phyloP scores from a whole-genome alignment of 805 yeast species.

The Debaryomyces tyrocola region DNA sequence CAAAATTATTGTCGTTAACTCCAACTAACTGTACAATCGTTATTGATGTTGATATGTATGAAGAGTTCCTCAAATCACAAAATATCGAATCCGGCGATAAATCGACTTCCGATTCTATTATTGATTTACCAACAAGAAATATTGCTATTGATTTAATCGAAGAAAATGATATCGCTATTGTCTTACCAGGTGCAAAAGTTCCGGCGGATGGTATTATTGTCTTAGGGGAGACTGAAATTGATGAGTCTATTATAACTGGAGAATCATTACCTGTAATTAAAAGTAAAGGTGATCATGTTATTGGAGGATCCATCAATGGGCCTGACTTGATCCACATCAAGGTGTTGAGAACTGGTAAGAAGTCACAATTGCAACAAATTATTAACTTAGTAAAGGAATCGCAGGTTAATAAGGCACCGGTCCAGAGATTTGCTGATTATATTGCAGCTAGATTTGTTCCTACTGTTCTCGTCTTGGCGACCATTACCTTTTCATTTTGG shows the following conservation, averaged over 20 bases:
- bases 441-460: slow-evolving; percentile 88
- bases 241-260: slow-evolving; percentile 91
- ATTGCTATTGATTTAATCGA: slow-evolving; percentile 81
- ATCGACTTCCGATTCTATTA: slow-evolving; percentile 1
- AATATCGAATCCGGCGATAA: slow-evolving; percentile 1
- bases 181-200: slow-evolving; percentile 82
- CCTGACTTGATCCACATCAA: slow-evolving; percentile 66
- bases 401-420: slow-evolving; percentile 85
- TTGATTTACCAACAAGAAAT: slow-evolving; percentile 38
- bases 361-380: slow-evolving; percentile 85
- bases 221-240: slow-evolving; percentile 77
- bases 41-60: slow-evolving; percentile 34
- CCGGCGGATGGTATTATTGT: slow-evolving; percentile 90
- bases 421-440: slow-evolving; percentile 84
- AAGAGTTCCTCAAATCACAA: slow-evolving; percentile 13
- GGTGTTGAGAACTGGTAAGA: slow-evolving; percentile 73
- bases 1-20: slow-evolving; percentile 74
- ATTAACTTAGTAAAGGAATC: slow-evolving; percentile 86
- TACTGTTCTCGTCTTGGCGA: slow-evolving; percentile 58
- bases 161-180: slow-evolving; percentile 68
- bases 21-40: slow-evolving; percentile 75
- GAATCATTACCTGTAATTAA: slow-evolving; percentile 80
- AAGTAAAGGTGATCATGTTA: slow-evolving; percentile 56
- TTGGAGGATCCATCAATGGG: slow-evolving; percentile 92
- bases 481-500: slow-evolving; percentile 57